Evolutionary conservation across 345 rosid genomes (phyloP).

Genomic region (Sisymbrium altissimum): DNA sequence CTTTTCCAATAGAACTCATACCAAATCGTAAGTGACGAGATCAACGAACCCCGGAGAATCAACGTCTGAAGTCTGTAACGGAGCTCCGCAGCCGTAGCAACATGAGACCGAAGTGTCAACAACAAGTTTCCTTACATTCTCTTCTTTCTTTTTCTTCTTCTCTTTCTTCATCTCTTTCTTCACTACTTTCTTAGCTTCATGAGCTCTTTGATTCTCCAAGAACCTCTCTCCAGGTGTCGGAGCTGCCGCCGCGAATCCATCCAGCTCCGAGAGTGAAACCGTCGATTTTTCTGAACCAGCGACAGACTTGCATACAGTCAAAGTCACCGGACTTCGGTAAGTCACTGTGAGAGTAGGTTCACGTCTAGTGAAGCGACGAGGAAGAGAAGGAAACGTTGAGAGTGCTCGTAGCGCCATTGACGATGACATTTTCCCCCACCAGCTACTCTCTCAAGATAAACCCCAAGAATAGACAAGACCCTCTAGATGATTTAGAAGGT

Average conservation of each 20-base stretch:
- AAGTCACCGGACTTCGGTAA: slow-evolving; percentile 21
- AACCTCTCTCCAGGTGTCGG: slow-evolving; percentile 73
- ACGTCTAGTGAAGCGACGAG: slow-evolving; percentile 31
- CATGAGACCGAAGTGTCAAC: slow-evolving; percentile 42
- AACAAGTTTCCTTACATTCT: slow-evolving; percentile 38
- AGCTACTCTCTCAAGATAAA: neutral
- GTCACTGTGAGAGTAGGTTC: slow-evolving; percentile 34
- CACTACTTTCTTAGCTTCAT: slow-evolving; percentile 51
- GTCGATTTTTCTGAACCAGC: slow-evolving; percentile 25
- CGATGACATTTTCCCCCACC: neutral
- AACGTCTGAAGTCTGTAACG: slow-evolving; percentile 67
- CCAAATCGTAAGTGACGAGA: slow-evolving; percentile 65
- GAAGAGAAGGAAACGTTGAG: slow-evolving; percentile 51
- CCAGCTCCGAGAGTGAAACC: slow-evolving; percentile 35
- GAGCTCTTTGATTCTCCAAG: slow-evolving; percentile 55
- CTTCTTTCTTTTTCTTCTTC: slow-evolving; percentile 43
- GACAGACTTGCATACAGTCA: slow-evolving; percentile 41
- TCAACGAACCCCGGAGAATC: slow-evolving; percentile 87
- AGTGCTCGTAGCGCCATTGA: slow-evolving; percentile 61
- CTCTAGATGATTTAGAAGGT: neutral
- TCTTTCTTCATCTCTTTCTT: slow-evolving; percentile 45
- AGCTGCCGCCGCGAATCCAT: slow-evolving; percentile 72
- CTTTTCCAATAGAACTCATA: slow-evolving; percentile 5
- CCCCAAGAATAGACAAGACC: neutral
- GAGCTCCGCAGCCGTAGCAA: slow-evolving; percentile 97